Base-by-base conservation (phyloP, 2,329 filamentous ascomycete species). In the Stagonosporopsis chrysanthemi region DNA sequence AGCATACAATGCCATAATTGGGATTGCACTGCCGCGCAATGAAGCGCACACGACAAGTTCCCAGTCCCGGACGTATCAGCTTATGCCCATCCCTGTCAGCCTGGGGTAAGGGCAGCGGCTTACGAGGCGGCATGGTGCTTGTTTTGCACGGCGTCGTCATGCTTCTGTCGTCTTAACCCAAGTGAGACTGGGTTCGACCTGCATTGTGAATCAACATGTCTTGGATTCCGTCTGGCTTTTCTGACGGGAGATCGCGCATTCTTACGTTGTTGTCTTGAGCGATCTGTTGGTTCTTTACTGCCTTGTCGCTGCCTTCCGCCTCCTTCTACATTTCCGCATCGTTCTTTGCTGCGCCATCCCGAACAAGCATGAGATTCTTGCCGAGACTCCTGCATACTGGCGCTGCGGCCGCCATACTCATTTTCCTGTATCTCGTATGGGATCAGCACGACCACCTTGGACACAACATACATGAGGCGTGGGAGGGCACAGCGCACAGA, bases 361-460 rank as follows among this genome's bases (percentile, higher is more conserved):
- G 29, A 19, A 28, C 44, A 48, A 57, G 52, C 23, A 77, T 77
- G 73, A 62, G 72, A 54, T 70, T 72, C 50, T 39, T 73, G 24
- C 71, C 68, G 14, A 65, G 72, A 56, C 60, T 76, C 42, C 57
- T 76, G 54, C 69, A 73, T 52, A 52, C 61, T 22, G 69, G 68
- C 51, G 64, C 66, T 6, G 65, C 61, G 6, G 64, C 66, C 19
- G 54, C 58, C n/a, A 61, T 72, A 24, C 41, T 73, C 5, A 56
- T 65, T 49, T 53, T 76, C 19, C 46, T 75, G 31, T 76, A 72
- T 57, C 64, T 73, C 35, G 64, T 62, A 40, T 77, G 68, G 71
- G 39, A 65, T 28, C 61, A 66, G 44, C 69, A 69, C 9, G 52
- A 66, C 53, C 61, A 65, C 40, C 55, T 76, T 22, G 62, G 60